Percentiles rank a stretch among this genome's conserved stretches.
Evolutionary conservation across 192 early-diverging fungal genomes (phyloP).

Genomic region (Umbelopsis sp.): DNA sequence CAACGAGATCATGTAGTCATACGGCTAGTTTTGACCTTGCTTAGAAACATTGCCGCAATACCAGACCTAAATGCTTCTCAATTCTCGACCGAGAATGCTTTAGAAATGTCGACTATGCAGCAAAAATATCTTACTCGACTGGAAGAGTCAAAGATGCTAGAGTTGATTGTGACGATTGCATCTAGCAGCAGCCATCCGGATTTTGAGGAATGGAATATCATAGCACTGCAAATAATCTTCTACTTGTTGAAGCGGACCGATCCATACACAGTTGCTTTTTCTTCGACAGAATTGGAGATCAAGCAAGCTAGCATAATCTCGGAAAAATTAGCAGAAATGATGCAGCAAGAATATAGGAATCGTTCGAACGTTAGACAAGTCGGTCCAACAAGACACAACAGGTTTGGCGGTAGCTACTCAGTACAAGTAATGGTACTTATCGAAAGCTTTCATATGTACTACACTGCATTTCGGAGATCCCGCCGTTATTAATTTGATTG

Average conservation of each 20-base stretch:
- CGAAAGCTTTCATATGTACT: neutral
- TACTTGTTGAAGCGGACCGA: slow-evolving; percentile 59
- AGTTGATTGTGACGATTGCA: slow-evolving; percentile 72
- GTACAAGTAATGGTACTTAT: slow-evolving; percentile 43
- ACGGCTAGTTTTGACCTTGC: slow-evolving; percentile 71
- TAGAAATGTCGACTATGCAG: slow-evolving; percentile 66
- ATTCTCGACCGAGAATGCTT: slow-evolving; percentile 53
- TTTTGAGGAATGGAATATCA: slow-evolving; percentile 63
- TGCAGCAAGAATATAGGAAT: slow-evolving; percentile 18
- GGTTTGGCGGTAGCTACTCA: slow-evolving; percentile 72
- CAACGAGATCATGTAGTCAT: slow-evolving; percentile 62
- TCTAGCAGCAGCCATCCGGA: slow-evolving; percentile 63
- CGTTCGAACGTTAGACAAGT: neutral
- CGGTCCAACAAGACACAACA: slow-evolving; percentile 55
- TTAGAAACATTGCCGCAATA: slow-evolving; percentile 83
- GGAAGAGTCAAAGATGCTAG: slow-evolving; percentile 62
- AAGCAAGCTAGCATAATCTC: slow-evolving; percentile 38
- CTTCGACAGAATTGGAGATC: slow-evolving; percentile 11
- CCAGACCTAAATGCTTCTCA: slow-evolving; percentile 67
- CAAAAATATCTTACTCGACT: slow-evolving; percentile 38
- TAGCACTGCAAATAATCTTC: slow-evolving; percentile 65
- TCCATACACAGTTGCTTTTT: slow-evolving; percentile 34
- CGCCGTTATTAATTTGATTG: neutral
- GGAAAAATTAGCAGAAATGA: slow-evolving; percentile 21
- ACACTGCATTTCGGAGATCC: neutral